These are phyloP conservation scores for Hypoxylon rubiginosum DNA, from an alignment of 2,329 filamentous ascomycete species.

Conservation along the genomic window DNA sequence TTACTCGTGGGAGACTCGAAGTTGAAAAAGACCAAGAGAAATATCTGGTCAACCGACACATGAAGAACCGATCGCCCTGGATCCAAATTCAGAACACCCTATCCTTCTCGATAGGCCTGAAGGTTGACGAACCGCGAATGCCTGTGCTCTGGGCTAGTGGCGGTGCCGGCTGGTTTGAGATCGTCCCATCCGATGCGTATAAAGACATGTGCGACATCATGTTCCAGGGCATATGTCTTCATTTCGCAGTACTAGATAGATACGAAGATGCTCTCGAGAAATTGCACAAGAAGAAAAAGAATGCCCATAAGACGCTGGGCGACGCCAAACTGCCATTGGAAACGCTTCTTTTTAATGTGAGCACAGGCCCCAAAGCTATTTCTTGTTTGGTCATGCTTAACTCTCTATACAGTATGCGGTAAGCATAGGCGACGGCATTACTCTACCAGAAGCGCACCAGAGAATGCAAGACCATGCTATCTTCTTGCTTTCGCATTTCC, in stretches of 20 bases:
- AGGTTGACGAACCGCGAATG: conserved; percentile 62
- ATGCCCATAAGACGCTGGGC: conserved; percentile 47
- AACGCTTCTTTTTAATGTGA: conserved; percentile 55
- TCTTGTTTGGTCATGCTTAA: background rate
- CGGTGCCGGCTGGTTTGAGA: conserved; percentile 76
- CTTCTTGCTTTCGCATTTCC: conserved; percentile 67
- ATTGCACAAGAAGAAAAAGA: conserved; percentile 51
- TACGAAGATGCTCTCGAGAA: conserved; percentile 60
- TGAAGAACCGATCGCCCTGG: conserved; percentile 49
- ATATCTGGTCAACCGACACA: conserved; percentile 51
- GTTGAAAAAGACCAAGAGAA: conserved; percentile 59
- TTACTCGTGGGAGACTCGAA: conserved; percentile 71
- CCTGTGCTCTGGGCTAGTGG: conserved; percentile 76
- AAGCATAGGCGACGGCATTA: conserved; percentile 65
- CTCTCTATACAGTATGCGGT: conserved; percentile 60
- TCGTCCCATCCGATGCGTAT: conserved; percentile 72
- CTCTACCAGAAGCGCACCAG: conserved; percentile 62
- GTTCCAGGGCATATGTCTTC: conserved; percentile 72
- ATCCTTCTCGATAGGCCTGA: conserved; percentile 67
- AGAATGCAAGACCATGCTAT: conserved; percentile 63
- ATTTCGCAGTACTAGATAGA: conserved; percentile 72
- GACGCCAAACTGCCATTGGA: conserved; percentile 50
- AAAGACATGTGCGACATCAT: conserved; percentile 69
- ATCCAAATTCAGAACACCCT: conserved; percentile 68
- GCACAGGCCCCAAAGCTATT: conserved; percentile 7